Evolutionary conservation across 2,329 filamentous ascomycete genomes (phyloP), one percentile per base, ranked within the genome.

Genomic region (Scedosporium apiospermum): DNA sequence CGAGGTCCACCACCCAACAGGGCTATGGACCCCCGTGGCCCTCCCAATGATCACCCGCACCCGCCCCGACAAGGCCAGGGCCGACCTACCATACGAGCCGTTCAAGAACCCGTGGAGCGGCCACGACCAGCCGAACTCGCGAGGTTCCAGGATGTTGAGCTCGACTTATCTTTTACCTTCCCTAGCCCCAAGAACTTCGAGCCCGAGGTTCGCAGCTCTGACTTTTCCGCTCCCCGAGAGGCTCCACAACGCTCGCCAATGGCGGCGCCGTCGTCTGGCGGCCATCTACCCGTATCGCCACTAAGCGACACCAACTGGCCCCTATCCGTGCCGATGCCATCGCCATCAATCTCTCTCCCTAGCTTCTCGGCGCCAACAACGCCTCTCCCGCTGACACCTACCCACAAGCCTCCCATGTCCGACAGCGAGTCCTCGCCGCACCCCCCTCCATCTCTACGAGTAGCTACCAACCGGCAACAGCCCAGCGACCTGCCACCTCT

Each of bases 231-330:
- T 14, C 12, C 18, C 6, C 18, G 51, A 26, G 21, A 16, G 3
- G 21, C 51, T 9, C 12, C 51, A 27, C 51, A 55, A 16, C 23
- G 12, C 18, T 55, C 18, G 6, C 18, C 51, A 16, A 14, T 14
- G 18, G 10, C 18, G 51, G 18, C 51, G 23, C 12, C 23, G 10
- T 16, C 30, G 34, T 38, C 34, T 38, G 34, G 34, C 9, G 34
- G 34, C 34, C 10, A 18, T n/a, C 18, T 42, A 3, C 14, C 18
- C 5, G 23, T 23, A 4, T 46, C 58, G 7, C 18, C 44, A 7
- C 44, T 60, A 12, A 51, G 49, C n/a, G 51, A 61, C 27, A 27
- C 44, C 42, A 61, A 61, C 27, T 61, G 59, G 59, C 59, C 59
- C 6, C 42, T 61, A 10, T 16, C 44, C 14, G 44, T 26, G n/a